phyloP scores from a whole-genome alignment of 352 stramenopile species.

The Globisporangium echinulatum region DNA sequence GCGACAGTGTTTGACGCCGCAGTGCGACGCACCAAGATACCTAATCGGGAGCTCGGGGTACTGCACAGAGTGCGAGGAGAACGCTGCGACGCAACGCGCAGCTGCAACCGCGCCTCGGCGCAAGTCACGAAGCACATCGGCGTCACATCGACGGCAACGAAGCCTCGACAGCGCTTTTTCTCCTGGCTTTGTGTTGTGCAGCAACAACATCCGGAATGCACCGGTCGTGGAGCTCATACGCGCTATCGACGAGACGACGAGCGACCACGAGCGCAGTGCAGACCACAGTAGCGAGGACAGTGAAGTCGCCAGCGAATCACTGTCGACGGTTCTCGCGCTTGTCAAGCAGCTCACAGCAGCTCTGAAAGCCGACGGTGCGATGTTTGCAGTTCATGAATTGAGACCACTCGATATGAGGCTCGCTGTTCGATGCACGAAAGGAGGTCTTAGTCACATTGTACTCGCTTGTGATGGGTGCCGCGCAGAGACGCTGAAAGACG shows the following conservation, averaged over 20 bases:
- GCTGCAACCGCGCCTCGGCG: background rate
- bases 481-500: slow-evolving; percentile 60
- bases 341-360: slow-evolving; percentile 45
- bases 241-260: slow-evolving; percentile 16
- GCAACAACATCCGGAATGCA: slow-evolving; percentile 38
- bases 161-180: slow-evolving; percentile 35
- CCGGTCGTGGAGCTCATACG: slow-evolving; percentile 34
- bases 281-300: slow-evolving; percentile 10
- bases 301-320: slow-evolving; percentile 8
- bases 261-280: slow-evolving; percentile 12
- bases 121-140: slow-evolving; percentile 6
- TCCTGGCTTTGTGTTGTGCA: slow-evolving; percentile 14
- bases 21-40: slow-evolving; percentile 62
- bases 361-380: slow-evolving; percentile 39
- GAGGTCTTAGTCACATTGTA: background rate
- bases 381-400: too few species aligned
- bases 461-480: slow-evolving; percentile 10
- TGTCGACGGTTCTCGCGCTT: slow-evolving; percentile 27
- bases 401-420: background rate
- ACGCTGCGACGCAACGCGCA: slow-evolving; percentile 5
- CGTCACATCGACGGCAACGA: slow-evolving; percentile 30
- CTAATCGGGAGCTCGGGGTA: slow-evolving; percentile 53
- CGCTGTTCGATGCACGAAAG: background rate
- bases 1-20: slow-evolving; percentile 51
- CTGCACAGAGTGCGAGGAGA: slow-evolving; percentile 57